phyloP scores from a whole-genome alignment of 192 early-diverging fungal species.

The Pecoramyces ruminantium region DNA sequence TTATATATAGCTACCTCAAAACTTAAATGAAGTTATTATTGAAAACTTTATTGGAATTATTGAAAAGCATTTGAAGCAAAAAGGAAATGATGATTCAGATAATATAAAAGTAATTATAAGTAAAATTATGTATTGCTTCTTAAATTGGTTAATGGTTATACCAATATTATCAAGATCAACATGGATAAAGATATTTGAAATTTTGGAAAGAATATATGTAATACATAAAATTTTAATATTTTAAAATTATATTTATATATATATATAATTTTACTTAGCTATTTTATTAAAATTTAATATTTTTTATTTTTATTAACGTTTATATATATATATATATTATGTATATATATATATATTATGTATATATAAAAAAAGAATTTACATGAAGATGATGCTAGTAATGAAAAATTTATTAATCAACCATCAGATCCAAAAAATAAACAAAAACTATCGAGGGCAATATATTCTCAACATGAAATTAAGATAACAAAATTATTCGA shows the following conservation, averaged over 20 bases:
- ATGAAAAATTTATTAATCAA: background rate
- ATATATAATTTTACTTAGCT: too few species aligned
- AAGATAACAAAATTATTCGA: background rate
- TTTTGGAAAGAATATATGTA: slow-evolving; percentile 1
- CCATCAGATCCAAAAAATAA: background rate
- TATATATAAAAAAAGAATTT: too few species aligned
- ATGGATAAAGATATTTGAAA: slow-evolving; percentile 1
- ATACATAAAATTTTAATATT: slow-evolving; percentile 3
- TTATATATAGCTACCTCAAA: slow-evolving; percentile 18
- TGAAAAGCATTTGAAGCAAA: slow-evolving; percentile 36
- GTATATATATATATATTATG: too few species aligned
- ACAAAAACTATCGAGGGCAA: background rate
- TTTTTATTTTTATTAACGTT: too few species aligned
- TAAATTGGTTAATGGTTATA: background rate
- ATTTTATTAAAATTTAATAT: too few species aligned
- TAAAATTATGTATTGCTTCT: background rate
- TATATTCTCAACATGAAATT: background rate
- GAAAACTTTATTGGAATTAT: slow-evolving; percentile 48
- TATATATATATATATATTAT: too few species aligned
- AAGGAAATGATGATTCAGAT: slow-evolving; percentile 13
- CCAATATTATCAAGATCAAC: background rate
- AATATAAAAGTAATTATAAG: slow-evolving; percentile 1
- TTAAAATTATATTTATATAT: background rate
- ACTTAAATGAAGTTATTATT: slow-evolving; percentile 26
- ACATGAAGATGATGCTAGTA: background rate